Evolutionary conservation across 495 filamentous ascomycete genomes (phyloP), one percentile per base, ranked within the genome.

Genomic region (Daldinia childiae): DNA sequence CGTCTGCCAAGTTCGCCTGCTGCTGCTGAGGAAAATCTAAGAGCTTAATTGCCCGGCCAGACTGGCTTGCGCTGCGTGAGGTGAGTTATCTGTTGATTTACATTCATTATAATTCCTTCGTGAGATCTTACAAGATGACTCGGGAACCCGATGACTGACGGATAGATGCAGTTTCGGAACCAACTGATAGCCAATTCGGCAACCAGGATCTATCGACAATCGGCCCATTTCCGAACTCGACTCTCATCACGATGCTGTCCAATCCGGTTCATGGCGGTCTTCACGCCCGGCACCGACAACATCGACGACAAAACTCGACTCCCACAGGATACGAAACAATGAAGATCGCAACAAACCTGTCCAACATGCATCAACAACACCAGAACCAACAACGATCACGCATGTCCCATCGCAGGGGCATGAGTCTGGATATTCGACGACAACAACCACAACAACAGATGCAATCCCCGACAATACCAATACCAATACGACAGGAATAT

Each of bases 251-350:
- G 79, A 94, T 95, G 92, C 87, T 94, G 88, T 91, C 91, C 78
- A 88, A 91, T 82, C 85, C 88, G 70, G 68, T 74, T 62, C 64
- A 76, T 17, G 87, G 84, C 79, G 88, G 81, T 82, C 84, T 91
- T 80, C 88, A 92, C 70, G 82, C 84, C 73, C 90, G 90, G 80
- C 88, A 88, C 76, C 87, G 88, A 78, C 88, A 88, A 83, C 93
- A 97, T 82, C 88, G 92, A 77, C 92, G 93, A 79, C 93, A 95
- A 83, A 90, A 93, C 76, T 97, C 93, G 74, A 95, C 92, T 75
- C 93, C 93, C 64, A 87, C 87, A 64, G 86, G 85, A 72, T 91
- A 90, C 80, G 90, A 92, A 77, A 86, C 86, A 59, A 82, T 85
- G 64, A 90, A 90, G 85, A 86, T 88, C 74, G 79, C 81, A 29